Base-by-base conservation (phyloP, 1,139 yeast genomes). In the Pichia inconspicua region DNA sequence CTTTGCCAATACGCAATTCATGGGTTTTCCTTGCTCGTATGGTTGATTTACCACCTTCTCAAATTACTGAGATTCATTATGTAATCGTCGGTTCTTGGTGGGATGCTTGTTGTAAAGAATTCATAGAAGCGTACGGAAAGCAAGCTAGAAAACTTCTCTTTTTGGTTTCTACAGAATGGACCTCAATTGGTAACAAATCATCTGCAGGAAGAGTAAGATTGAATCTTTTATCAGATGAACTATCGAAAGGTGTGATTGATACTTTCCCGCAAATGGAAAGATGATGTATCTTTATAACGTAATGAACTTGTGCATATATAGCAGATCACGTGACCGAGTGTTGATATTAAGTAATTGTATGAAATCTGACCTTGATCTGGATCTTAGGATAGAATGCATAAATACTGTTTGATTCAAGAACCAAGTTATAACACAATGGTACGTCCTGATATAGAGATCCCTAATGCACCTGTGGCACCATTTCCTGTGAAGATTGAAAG, bases 41-140 rank as follows among this genome's bases (percentile, higher is more conserved):
- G 50, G 69, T 84, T 40, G 90, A 92, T 63, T 71, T 76, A 1
- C 73, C 78, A 2, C 37, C 59, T 5, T 65, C 66, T 0, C 62
- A 76, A 11, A 61, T 88, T 14, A 70, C 78, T 0, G 83, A 88
- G 55, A 77, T 84, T 0, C 95, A 89, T 61, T 90, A 75, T 61
- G 72, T 82, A 0, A 76, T 85, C 1, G 74, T 82, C 8, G 82
- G 89, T 2, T 78, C 85, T 40, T 90, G 97, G 96, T 88, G 97
- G 96, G 98, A 94, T 55, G 80, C 90, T 7, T 74, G 84, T 41
- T 92, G 87, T 0, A 57, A 57, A 14, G 70, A 77, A 42, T 78
- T 92, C 50, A 50, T 73, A 9, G 60, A 63, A 12, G 72, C 72
- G 0, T 94, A 80, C 63, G 89, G 90, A 0, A 65, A 57, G 7